These are phyloP conservation scores for Lactarius hatsudake DNA, from an alignment of 768 basidiomycete species.

Conservation along the genomic window DNA sequence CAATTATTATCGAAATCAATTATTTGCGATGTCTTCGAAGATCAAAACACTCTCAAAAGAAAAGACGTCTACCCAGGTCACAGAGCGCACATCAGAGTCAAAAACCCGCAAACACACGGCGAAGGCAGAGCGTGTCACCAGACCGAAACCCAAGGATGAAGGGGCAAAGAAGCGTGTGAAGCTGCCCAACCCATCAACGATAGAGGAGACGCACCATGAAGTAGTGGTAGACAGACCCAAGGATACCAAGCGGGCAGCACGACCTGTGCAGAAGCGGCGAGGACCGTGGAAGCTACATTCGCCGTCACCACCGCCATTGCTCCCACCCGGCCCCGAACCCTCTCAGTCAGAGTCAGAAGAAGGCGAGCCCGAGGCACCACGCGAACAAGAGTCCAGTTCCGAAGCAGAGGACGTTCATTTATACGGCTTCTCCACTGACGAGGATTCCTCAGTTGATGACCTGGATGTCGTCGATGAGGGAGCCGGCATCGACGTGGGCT, in stretches of 20 bases:
- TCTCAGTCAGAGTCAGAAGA: slow-evolving; percentile 3
- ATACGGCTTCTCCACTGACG: slow-evolving; percentile 75
- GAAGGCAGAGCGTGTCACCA: slow-evolving; percentile 3
- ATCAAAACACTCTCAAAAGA: slow-evolving; percentile 7
- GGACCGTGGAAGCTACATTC: slow-evolving; percentile 12
- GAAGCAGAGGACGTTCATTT: slow-evolving; percentile 49
- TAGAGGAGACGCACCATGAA: not conserved
- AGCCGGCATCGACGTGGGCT: slow-evolving; percentile 58
- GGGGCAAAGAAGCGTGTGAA: slow-evolving; percentile 8
- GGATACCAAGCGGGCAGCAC: not conserved
- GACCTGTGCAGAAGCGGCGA: slow-evolving; percentile 4
- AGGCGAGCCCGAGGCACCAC: slow-evolving; percentile 10
- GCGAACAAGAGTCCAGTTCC: slow-evolving; percentile 33
- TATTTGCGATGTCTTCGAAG: slow-evolving; percentile 14
- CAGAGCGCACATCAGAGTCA: not conserved
- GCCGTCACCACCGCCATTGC: slow-evolving; percentile 3
- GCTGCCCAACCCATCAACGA: slow-evolving; percentile 3
- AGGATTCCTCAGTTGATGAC: slow-evolving; percentile 77
- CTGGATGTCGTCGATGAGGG: slow-evolving; percentile 52
- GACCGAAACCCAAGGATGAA: slow-evolving; percentile 11
- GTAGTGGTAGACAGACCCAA: not conserved
- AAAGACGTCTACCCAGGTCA: not conserved
- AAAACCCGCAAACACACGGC: not conserved
- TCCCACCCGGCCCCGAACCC: not conserved
- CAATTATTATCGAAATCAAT: not conserved